Base-by-base conservation (phyloP, 371 early-diverging fungal species). In the Blyttiomyces sp. region DNA sequence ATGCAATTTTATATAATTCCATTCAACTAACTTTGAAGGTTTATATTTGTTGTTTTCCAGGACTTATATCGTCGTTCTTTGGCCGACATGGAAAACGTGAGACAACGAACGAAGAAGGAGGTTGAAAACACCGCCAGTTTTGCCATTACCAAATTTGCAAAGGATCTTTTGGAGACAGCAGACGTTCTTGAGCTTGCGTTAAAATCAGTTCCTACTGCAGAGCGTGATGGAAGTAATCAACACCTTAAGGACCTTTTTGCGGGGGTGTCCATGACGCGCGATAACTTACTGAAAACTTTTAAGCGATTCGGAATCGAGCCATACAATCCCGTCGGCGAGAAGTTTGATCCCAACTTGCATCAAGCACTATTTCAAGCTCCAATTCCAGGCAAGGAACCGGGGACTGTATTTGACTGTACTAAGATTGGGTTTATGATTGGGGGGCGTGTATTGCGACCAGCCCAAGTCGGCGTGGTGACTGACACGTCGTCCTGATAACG, bases 131-230 rank as follows among this genome's bases (percentile, higher is more conserved):
- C 91, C 39, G 83, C 87, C 50, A 82, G 85, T 26, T 95, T 84
- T 72, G 92, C 96, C 1, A 93, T 96, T 66, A 91, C 91, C 72
- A 92, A 91, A 80, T 98, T 98, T 71, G 95, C 95, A 69, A 96
- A 93, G 75, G 97, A 98, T 65, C 74, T 98, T 34, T 77, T 98
- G n/a, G 87, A 88, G 32, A 91, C 93, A 0, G 92, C 90, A 16
- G 99, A 98, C 72, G 87, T 95, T 50, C 80, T 98, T 63, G 79
- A 76, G 43, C 75, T 96, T 75, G 98, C 99, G 2, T 74, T 98
- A 49, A 77, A 83, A 28, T 76, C 90, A 32, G 91, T 92, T 4
- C 90, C 92, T 17, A 68, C 68, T 31, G 70, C 80, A 4, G 88
- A 88, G 57, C 63, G 71, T 49, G 51, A 46, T 6, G 59, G 36